These are phyloP conservation scores for Eudorina sp. DNA, from an alignment of 139 green algal species.

Conservation along the genomic window DNA sequence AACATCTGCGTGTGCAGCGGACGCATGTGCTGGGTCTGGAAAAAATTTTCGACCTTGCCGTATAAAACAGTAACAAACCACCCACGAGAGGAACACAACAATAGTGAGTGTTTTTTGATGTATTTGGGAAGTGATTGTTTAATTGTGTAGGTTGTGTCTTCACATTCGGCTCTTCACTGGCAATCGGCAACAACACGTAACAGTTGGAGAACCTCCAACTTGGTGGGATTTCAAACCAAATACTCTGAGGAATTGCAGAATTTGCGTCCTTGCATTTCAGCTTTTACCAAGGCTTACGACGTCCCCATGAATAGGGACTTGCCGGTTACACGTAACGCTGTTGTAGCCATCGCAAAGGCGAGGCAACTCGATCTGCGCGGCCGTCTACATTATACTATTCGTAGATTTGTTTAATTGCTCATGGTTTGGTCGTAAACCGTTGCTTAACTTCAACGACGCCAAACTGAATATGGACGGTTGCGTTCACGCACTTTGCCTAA, in stretches of 20 bases:
- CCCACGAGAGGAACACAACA: constrained; percentile 3
- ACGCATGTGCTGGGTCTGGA: neutral
- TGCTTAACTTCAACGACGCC: too few relatives aligned
- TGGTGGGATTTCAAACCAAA: too few relatives aligned
- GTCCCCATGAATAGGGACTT: too few relatives aligned
- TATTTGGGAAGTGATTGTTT: neutral
- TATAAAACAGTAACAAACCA: constrained; percentile 12
- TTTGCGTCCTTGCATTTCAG: neutral
- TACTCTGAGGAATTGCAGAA: neutral
- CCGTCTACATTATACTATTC: too few relatives aligned
- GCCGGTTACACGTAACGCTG: neutral
- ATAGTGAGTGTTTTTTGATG: neutral
- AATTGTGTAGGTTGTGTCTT: neutral
- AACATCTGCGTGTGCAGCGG: too few relatives aligned
- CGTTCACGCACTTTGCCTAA: too few relatives aligned
- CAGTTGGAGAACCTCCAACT: constrained; percentile 22
- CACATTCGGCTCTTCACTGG: neutral
- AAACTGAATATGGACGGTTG: too few relatives aligned
- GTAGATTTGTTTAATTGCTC: too few relatives aligned
- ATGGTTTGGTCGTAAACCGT: too few relatives aligned
- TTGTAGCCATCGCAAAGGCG: neutral
- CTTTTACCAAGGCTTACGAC: neutral
- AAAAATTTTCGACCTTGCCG: neutral
- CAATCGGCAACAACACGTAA: neutral
- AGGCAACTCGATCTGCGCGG: neutral